These are phyloP conservation scores for Martensiomyces pterosporus DNA, from an alignment of 192 early-diverging fungal genomes.

Conservation along the genomic window DNA sequence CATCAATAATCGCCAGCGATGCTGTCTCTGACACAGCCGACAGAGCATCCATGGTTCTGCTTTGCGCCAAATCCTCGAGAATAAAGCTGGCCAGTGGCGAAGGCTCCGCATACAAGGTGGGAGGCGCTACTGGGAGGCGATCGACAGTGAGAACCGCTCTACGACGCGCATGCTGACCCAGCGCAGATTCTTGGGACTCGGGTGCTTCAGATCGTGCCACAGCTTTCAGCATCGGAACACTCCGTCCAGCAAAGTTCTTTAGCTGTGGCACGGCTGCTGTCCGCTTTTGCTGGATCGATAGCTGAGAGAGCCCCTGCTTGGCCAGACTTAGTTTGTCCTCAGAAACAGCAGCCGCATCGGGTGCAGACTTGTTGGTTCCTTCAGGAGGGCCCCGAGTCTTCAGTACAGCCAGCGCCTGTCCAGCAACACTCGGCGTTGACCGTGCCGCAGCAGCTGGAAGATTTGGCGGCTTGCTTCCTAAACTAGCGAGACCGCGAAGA, in stretches of 20 bases:
- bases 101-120: slow-evolving; percentile 33
- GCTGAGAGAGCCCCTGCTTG: no score
- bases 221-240: slow-evolving; percentile 18
- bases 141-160: slow-evolving; percentile 5
- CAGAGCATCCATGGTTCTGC: no score
- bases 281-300: not conserved
- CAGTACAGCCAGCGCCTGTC: slow-evolving; percentile 39
- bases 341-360: no score
- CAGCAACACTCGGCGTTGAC: slow-evolving; percentile 14
- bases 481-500: no score
- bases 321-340: not conserved
- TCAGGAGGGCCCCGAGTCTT: not conserved
- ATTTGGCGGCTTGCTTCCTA: slow-evolving; percentile 2
- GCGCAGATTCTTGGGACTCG: not conserved
- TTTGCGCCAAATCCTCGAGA: slow-evolving; percentile 7
- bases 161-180: slow-evolving; percentile 5
- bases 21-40: slow-evolving; percentile 4
- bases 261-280: slow-evolving; percentile 5
- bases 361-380: not conserved
- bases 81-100: slow-evolving; percentile 44
- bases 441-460: not conserved
- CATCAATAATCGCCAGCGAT: not conserved
- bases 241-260: slow-evolving; percentile 32
- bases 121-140: slow-evolving; percentile 1
- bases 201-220: not conserved